These are phyloP conservation scores for Lasiodiplodia sp. DNA, from an alignment of 2,329 filamentous ascomycete species.

Conservation along the genomic window DNA sequence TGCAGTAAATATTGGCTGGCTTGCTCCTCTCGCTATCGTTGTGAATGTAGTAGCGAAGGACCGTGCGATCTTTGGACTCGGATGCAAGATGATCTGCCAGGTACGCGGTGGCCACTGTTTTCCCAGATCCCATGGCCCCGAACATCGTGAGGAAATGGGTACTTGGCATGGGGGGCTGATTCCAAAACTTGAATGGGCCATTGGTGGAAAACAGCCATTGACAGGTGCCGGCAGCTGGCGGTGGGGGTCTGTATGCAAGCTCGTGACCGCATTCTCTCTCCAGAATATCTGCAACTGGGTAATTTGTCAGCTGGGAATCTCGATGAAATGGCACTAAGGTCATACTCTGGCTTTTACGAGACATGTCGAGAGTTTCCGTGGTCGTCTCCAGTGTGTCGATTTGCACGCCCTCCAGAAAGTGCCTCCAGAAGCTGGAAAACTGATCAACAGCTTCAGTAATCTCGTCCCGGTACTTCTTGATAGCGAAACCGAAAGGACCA, in stretches of 20 bases:
- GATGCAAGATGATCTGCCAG: not conserved
- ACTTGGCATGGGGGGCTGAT: not conserved
- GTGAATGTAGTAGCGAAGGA: conserved; percentile 10
- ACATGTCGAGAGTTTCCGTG: not conserved
- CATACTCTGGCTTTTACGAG: not conserved
- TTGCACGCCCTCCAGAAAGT: not conserved
- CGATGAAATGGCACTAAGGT: no score
- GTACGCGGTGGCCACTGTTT: conserved; percentile 12
- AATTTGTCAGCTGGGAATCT: not conserved
- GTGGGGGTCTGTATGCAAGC: not conserved
- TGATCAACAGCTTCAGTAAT: not conserved
- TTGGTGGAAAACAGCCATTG: not conserved
- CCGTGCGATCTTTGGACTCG: not conserved
- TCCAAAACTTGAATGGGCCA: not conserved
- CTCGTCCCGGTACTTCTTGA: not conserved
- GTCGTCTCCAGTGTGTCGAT: not conserved
- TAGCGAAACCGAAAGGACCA: not conserved
- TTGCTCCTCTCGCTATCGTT: conserved; percentile 6
- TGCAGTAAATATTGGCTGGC: conserved; percentile 1
- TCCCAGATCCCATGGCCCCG: conserved; percentile 16
- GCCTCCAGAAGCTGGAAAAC: not conserved
- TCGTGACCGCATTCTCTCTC: not conserved
- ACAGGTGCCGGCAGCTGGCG: conserved; percentile 2
- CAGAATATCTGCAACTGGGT: conserved; percentile 6
- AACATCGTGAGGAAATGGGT: conserved; percentile 15